Conservation (phyloP, 345 rosid genomes). For the Gossypium turneri region DNA sequence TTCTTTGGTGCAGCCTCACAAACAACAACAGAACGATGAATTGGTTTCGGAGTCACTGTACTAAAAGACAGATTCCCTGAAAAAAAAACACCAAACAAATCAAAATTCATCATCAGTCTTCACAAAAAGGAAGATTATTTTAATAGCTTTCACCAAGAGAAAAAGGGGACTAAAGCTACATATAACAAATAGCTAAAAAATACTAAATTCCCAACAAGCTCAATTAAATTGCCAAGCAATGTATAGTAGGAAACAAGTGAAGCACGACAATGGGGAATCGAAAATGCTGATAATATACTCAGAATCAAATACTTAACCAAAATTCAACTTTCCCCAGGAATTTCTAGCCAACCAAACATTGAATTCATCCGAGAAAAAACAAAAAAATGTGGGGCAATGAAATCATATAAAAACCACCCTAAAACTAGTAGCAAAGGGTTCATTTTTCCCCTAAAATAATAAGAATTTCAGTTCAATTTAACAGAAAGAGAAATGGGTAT, state of each 20-base stretch:
- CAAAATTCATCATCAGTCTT: not conserved
- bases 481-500: slow-evolving; percentile 1
- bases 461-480: not conserved
- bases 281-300: slow-evolving; percentile 1
- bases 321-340: not conserved
- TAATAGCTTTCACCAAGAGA: not conserved
- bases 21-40: slow-evolving; percentile 44
- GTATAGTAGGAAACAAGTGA: not conserved
- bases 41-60: slow-evolving; percentile 34
- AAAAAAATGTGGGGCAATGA: not conserved
- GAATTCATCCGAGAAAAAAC: not conserved
- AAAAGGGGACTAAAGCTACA: not conserved
- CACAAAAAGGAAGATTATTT: not conserved
- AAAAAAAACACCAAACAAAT: not conserved
- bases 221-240: not conserved
- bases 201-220: not conserved
- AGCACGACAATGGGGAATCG: not conserved
- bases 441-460: not conserved
- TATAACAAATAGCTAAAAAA: not conserved
- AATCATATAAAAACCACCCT: not conserved
- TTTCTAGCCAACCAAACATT: not conserved
- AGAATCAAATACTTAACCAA: not conserved
- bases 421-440: not conserved
- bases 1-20: slow-evolving; percentile 72
- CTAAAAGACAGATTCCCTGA: slow-evolving; percentile 49